Evolutionary conservation across 1,284 basidiomycete species (phyloP).

Genomic region (Trametes sp.): DNA sequence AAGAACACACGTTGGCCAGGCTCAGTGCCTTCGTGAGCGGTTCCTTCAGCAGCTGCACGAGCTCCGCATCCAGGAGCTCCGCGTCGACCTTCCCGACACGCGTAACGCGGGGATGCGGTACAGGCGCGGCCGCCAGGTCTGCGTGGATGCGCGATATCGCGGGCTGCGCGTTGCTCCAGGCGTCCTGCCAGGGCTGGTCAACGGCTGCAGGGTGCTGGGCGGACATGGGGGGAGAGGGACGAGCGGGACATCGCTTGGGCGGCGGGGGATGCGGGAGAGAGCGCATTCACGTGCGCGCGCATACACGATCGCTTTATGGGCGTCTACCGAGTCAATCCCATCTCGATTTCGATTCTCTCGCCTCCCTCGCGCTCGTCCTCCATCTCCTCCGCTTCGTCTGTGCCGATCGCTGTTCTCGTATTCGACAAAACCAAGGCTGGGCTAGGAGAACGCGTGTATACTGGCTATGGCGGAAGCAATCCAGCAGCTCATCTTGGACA

Average conservation of each 20-base stretch:
- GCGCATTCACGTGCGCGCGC: slow-evolving; percentile 22
- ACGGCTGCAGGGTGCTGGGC: slow-evolving; percentile 28
- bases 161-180: slow-evolving; percentile 69
- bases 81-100: slow-evolving; percentile 95
- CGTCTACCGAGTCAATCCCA: slow-evolving; percentile 31
- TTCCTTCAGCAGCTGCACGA: slow-evolving; percentile 84
- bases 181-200: slow-evolving; percentile 57
- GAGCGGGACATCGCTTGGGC: slow-evolving; percentile 23
- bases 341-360: slow-evolving; percentile 28
- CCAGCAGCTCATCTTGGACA: slow-evolving; percentile 82
- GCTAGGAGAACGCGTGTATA: neutral
- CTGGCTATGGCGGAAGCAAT: slow-evolving; percentile 73
- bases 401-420: too few relatives aligned
- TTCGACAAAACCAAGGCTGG: neutral
- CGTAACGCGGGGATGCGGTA: slow-evolving; percentile 57
- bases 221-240: slow-evolving; percentile 33
- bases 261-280: neutral
- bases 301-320: slow-evolving; percentile 23
- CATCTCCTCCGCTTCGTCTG: neutral
- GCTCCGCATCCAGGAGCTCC: slow-evolving; percentile 90
- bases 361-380: neutral
- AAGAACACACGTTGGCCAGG: slow-evolving; percentile 71
- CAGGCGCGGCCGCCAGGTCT: slow-evolving; percentile 42
- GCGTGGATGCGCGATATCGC: slow-evolving; percentile 56
- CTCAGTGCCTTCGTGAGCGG: slow-evolving; percentile 83